Evolutionary conservation across 208 protist genomes (phyloP).

Genomic region (Leptomonas seymouri): DNA sequence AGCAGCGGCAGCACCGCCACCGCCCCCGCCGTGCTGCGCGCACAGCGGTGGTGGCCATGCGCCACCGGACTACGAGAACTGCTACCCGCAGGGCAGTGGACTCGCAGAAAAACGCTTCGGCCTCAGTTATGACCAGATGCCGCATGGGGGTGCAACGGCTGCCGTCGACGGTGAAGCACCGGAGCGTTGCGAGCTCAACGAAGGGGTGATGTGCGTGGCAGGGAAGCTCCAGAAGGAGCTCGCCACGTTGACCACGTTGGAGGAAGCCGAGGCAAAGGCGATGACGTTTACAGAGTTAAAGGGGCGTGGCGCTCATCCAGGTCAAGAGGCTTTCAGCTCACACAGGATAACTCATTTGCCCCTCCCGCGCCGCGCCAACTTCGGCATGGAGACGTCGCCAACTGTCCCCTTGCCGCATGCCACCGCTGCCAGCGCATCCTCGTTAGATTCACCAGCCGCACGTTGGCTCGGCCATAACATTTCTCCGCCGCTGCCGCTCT

Average conservation of each 20-base stretch:
- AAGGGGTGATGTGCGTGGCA: not conserved
- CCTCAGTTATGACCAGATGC: not conserved
- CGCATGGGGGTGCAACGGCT: not conserved
- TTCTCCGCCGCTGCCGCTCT: not conserved
- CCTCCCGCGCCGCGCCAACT: constrained; percentile 25
- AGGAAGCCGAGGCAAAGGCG: not conserved
- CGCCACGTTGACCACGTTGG: not conserved
- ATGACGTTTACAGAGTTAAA: not conserved
- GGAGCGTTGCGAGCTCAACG: not conserved
- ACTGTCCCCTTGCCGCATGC: not conserved
- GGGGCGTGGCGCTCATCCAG: not conserved
- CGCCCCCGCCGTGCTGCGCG: constrained; percentile 2
- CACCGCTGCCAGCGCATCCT: not conserved
- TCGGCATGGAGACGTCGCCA: not conserved
- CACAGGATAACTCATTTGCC: constrained; percentile 3
- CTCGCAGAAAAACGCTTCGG: not conserved
- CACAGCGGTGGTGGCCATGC: not conserved
- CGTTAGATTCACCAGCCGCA: no score
- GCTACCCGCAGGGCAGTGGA: not conserved
- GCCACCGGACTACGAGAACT: constrained; percentile 4
- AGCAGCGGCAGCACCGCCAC: not conserved
- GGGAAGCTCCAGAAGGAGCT: constrained; percentile 14
- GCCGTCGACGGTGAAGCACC: not conserved
- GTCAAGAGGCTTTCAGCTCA: not conserved
- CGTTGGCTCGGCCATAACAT: not conserved